phyloP scores from a whole-genome alignment of 2,329 filamentous ascomycete genomes.

The Pyrenophora graminea region DNA sequence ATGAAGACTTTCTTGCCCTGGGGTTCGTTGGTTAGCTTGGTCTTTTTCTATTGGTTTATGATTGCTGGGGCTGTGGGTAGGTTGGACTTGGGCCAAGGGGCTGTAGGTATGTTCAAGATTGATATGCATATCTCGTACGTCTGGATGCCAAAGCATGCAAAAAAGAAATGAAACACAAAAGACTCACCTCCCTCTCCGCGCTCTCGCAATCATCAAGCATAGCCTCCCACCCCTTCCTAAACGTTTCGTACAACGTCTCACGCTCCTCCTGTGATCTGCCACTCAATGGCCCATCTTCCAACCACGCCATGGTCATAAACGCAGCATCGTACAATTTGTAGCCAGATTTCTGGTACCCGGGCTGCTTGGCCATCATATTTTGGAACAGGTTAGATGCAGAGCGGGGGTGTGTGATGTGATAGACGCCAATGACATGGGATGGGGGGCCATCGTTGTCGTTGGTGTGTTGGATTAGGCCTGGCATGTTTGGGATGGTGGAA shows the following conservation, averaged over 20 bases:
- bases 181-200: conserved; percentile 17
- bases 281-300: conserved; percentile 13
- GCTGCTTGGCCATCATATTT: conserved; percentile 26
- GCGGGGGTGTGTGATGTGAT: conserved; percentile 24
- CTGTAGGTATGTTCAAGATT: background rate
- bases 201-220: conserved; percentile 22
- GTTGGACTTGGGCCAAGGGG: no score
- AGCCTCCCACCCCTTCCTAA: conserved; percentile 7
- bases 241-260: conserved; percentile 8
- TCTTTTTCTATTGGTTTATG: no score
- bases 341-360: conserved; percentile 16
- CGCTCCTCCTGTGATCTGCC: conserved; percentile 15
- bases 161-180: no score
- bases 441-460: background rate
- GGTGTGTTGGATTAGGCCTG: conserved; percentile 1
- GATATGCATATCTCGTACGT: background rate
- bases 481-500: conserved; percentile 5
- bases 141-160: conserved; percentile 7
- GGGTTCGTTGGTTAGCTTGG: background rate
- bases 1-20: conserved; percentile 19
- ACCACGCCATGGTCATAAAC: conserved; percentile 2
- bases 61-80: background rate
- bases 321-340: conserved; percentile 21
- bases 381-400: conserved; percentile 26
- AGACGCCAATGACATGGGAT: conserved; percentile 12